phyloP scores from a whole-genome alignment of 306 rosid genomes.

The Cyclanthera cordifolia region DNA sequence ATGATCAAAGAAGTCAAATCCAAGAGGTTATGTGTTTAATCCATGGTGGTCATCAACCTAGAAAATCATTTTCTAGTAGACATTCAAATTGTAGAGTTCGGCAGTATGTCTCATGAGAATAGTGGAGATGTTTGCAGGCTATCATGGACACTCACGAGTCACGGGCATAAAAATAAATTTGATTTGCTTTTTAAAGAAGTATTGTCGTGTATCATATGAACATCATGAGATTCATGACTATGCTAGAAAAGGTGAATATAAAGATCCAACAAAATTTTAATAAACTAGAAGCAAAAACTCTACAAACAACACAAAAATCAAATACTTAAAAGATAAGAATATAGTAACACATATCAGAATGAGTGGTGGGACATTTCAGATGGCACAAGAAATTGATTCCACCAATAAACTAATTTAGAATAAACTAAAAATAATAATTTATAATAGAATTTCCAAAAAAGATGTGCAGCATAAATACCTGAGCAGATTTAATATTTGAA shows the following conservation, averaged over 20 bases:
- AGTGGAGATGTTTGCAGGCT: too few species aligned
- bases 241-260: not conserved
- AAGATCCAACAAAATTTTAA: not conserved
- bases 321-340: not conserved
- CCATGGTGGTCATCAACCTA: too few species aligned
- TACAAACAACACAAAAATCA: not conserved
- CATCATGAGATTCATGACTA: not conserved
- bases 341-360: not conserved
- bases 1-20: too few species aligned
- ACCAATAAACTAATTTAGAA: slow-evolving; percentile 1
- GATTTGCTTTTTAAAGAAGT: not conserved
- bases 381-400: not conserved
- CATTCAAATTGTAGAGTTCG: too few species aligned
- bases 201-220: not conserved
- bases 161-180: too few species aligned
- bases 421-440: too few species aligned
- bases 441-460: not conserved
- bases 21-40: too few species aligned
- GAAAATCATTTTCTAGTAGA: too few species aligned
- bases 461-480: not conserved
- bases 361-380: not conserved
- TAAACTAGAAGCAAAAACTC: not conserved
- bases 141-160: too few species aligned
- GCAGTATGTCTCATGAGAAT: too few species aligned
- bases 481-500: not conserved